These are phyloP conservation scores for Starmerella bombi DNA, from an alignment of 805 yeast genomes.

Conservation along the genomic window DNA sequence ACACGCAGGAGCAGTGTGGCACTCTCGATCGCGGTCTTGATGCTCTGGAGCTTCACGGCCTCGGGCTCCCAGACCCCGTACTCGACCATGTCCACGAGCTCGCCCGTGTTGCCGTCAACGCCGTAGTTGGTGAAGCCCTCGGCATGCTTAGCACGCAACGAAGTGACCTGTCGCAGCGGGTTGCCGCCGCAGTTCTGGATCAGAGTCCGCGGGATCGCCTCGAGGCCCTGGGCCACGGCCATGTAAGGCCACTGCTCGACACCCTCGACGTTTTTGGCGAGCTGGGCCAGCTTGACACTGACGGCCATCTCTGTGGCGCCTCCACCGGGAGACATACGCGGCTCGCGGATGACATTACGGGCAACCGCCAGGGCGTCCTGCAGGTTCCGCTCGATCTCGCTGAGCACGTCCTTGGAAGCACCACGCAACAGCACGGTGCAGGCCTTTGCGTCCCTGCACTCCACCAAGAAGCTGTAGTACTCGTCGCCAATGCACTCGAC, in stretches of 20 bases:
- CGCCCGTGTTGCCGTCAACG: conserved; percentile 88
- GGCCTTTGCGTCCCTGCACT: conserved; percentile 78
- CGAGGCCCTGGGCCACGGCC: conserved; percentile 97
- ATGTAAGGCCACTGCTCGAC: conserved; percentile 97
- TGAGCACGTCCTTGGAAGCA: conserved; percentile 89
- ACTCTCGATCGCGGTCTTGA: conserved; percentile 95
- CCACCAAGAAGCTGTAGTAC: conserved; percentile 72
- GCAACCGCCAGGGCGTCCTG: conserved; percentile 99
- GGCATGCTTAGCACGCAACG: conserved; percentile 92
- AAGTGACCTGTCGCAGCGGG: conserved; percentile 78
- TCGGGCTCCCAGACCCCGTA: conserved; percentile 99
- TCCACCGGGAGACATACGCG: conserved; percentile 94
- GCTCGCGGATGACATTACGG: conserved; percentile 87
- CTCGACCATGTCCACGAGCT: conserved; percentile 85
- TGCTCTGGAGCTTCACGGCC: conserved; percentile 90
- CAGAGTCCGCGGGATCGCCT: conserved; percentile 93
- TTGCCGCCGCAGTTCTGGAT: conserved; percentile 97
- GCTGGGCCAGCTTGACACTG: conserved; percentile 72
- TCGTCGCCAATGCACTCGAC: conserved; percentile 96
- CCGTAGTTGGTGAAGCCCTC: conserved; percentile 78
- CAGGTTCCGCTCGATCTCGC: conserved; percentile 90
- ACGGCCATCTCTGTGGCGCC: conserved; percentile 99
- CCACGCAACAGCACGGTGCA: conserved; percentile 90
- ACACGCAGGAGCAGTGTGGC: conserved; percentile 90
- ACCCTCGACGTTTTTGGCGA: conserved; percentile 86